Evolutionary conservation across 148 eudicot genomes (phyloP).

Genomic region (Drosera capensis): DNA sequence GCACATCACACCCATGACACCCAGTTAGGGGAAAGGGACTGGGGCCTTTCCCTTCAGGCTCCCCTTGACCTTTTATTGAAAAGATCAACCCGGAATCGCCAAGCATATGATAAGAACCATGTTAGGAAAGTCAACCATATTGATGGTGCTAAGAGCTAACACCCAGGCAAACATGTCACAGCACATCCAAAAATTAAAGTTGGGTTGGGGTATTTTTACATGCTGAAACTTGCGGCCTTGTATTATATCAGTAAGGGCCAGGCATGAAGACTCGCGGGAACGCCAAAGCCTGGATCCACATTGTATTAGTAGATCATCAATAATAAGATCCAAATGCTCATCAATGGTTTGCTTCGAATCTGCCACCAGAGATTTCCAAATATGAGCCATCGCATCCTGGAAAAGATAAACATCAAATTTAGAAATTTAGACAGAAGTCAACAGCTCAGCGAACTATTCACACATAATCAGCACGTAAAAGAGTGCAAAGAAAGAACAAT

Average conservation of each 20-base stretch:
- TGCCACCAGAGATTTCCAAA: constrained; percentile 87
- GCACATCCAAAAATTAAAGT: background rate
- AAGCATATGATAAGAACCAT: background rate
- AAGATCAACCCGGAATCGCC: too few relatives aligned
- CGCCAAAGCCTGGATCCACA: constrained; percentile 99
- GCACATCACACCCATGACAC: too few relatives aligned
- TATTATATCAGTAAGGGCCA: constrained; percentile 81
- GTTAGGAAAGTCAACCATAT: too few relatives aligned
- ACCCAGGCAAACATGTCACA: too few relatives aligned
- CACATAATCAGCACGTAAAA: too few relatives aligned
- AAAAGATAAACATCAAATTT: constrained; percentile 7
- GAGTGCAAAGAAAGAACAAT: too few relatives aligned
- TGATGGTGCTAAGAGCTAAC: background rate
- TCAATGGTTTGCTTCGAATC: constrained; percentile 79
- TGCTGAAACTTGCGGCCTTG: constrained; percentile 94
- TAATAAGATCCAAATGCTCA: constrained; percentile 55
- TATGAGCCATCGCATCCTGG: constrained; percentile 96
- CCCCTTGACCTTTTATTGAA: too few relatives aligned
- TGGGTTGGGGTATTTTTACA: constrained; percentile 17
- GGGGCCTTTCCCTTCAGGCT: too few relatives aligned
- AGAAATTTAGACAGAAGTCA: too few relatives aligned
- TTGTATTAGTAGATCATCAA: constrained; percentile 69
- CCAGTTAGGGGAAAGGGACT: too few relatives aligned
- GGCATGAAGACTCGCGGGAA: constrained; percentile 93
- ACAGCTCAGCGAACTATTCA: too few relatives aligned